Conservation (phyloP, 305 asterid species). For the Stenogyne calaminthoides region DNA sequence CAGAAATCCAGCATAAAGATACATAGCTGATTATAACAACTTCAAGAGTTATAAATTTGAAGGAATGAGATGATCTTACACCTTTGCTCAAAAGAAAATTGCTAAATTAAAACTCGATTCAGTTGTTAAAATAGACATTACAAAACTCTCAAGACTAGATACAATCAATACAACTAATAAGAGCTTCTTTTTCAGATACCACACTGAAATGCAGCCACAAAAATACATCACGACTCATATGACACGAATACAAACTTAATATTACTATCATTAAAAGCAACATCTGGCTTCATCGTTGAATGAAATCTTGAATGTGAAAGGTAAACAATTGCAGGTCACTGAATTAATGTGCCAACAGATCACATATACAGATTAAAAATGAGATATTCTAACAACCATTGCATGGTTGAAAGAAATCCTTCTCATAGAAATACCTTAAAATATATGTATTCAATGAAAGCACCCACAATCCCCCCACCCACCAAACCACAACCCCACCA, state of each 20-base stretch:
- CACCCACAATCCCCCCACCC: neutral
- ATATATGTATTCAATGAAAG: neutral
- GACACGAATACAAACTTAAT: slow-evolving; percentile 3
- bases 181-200: neutral
- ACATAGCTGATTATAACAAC: neutral
- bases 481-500: neutral
- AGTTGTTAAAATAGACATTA: neutral
- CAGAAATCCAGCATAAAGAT: neutral
- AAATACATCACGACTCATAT: neutral
- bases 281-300: slow-evolving; percentile 8
- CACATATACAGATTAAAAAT: neutral
- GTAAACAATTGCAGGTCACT: slow-evolving; percentile 7
- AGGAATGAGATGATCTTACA: neutral
- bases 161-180: neutral
- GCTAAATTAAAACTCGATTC: neutral
- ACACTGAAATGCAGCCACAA: slow-evolving; percentile 16
- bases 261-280: slow-evolving; percentile 22
- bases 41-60: neutral
- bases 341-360: neutral
- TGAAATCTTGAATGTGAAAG: slow-evolving; percentile 20
- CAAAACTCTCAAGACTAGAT: neutral
- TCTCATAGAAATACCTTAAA: neutral
- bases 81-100: neutral
- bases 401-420: slow-evolving; percentile 3
- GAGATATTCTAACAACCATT: neutral